Percentiles rank a stretch among this genome's conserved stretches.
Conservation (phyloP, 2,329 filamentous ascomycete species). For the Fusarium goolgardi region DNA sequence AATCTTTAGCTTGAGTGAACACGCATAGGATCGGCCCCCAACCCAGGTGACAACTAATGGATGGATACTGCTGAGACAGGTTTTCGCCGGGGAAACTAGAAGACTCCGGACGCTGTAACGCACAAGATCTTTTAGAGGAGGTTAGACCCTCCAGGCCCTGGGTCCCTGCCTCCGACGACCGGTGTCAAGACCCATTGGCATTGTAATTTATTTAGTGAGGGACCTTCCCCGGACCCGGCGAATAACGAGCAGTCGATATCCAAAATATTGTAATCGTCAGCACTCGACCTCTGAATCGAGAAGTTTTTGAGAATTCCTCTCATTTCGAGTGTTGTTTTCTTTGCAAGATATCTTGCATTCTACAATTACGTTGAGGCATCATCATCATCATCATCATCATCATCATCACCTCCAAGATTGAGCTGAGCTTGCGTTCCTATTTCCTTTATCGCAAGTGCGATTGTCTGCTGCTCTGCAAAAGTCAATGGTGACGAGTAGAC, state of each 20-base stretch:
- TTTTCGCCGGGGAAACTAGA: conserved; percentile 1
- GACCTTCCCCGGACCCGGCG: conserved; percentile 25
- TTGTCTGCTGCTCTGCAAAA: not conserved
- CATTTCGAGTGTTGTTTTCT: not conserved
- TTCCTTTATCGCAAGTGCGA: not conserved
- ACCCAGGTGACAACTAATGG: too few relatives aligned
- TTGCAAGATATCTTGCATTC: not conserved
- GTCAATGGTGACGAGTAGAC: conserved; percentile 19
- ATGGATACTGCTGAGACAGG: not conserved
- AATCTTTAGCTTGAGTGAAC: not conserved
- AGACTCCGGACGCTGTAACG: conserved; percentile 1
- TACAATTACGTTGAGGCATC: not conserved
- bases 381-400: not conserved
- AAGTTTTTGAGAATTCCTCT: not conserved
- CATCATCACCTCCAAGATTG: not conserved
- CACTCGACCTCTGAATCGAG: conserved; percentile 24
- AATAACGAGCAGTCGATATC: conserved; percentile 33
- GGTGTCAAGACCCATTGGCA: conserved; percentile 16
- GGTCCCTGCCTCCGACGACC: conserved; percentile 29
- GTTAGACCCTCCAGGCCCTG: not conserved
- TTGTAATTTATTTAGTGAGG: conserved; percentile 18
- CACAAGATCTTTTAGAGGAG: conserved; percentile 3
- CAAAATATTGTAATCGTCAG: conserved; percentile 31
- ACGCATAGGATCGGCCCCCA: not conserved
- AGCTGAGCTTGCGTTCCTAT: not conserved